phyloP scores from a whole-genome alignment of 306 rosid genomes.

The Geum urbanum region DNA sequence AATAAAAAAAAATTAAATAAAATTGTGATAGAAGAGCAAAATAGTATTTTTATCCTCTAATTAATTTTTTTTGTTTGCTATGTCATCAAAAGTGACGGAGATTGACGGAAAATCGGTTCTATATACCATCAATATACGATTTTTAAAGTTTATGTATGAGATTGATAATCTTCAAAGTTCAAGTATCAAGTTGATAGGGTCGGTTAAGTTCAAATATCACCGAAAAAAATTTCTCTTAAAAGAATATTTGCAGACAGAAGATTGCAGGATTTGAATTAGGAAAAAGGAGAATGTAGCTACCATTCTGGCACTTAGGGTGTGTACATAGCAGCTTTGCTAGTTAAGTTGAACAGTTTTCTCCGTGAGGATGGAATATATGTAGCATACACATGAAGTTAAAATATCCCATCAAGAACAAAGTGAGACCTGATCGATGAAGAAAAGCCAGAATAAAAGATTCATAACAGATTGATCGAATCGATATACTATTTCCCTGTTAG shows the following conservation, averaged over 20 bases:
- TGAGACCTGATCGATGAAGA: not conserved
- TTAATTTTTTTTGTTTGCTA: too few species aligned
- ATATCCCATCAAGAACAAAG: slow-evolving; percentile 1
- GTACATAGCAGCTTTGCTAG: not conserved
- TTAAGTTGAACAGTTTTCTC: not conserved
- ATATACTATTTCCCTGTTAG: not conserved
- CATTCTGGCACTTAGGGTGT: not conserved
- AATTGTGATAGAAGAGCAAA: too few species aligned
- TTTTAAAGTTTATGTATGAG: too few species aligned
- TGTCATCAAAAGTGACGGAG: too few species aligned
- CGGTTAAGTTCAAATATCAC: too few species aligned
- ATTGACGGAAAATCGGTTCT: too few species aligned
- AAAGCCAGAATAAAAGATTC: slow-evolving; percentile 7
- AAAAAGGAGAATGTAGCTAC: not conserved
- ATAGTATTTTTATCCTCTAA: too few species aligned
- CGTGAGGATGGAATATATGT: not conserved
- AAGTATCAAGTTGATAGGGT: too few species aligned
- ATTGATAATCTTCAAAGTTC: too few species aligned
- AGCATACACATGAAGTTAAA: not conserved
- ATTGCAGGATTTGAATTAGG: not conserved
- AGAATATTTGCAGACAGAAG: not conserved
- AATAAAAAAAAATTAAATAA: too few species aligned
- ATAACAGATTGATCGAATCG: not conserved
- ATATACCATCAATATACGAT: too few species aligned
- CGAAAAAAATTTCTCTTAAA: too few species aligned